Evolutionary conservation across 2,329 filamentous ascomycete genomes (phyloP).

Genomic region (Trichoderma koningiopsis): DNA sequence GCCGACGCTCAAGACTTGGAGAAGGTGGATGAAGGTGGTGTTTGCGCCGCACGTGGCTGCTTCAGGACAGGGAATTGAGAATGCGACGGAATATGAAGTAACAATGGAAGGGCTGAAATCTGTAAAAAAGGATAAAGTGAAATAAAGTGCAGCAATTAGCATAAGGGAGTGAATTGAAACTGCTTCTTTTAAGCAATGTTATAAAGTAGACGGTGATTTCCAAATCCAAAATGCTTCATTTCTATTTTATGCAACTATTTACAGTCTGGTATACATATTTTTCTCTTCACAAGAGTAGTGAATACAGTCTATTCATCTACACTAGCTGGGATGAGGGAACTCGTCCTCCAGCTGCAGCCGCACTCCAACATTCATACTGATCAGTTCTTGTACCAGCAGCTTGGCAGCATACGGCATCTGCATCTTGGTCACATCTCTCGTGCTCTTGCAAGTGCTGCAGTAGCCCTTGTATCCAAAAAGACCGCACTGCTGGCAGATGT

Average conservation of each 20-base stretch:
- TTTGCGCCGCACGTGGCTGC: slow-evolving; percentile 76
- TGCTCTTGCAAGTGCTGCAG: slow-evolving; percentile 90
- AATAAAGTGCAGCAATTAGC: not conserved
- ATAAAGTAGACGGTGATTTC: not conserved
- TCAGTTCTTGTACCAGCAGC: slow-evolving; percentile 89
- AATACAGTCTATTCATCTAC: too few species aligned
- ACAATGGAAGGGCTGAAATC: slow-evolving; percentile 62
- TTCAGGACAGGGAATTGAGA: slow-evolving; percentile 50
- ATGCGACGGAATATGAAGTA: slow-evolving; percentile 74
- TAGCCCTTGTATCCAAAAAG: slow-evolving; percentile 95
- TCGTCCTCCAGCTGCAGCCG: slow-evolving; percentile 89
- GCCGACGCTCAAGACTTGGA: slow-evolving; percentile 61
- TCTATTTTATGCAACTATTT: slow-evolving; percentile 2
- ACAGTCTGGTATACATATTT: not conserved
- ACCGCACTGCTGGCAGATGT: slow-evolving; percentile 91
- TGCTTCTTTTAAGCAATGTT: not conserved
- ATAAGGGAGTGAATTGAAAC: not conserved
- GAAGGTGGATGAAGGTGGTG: slow-evolving; percentile 82
- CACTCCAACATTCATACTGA: slow-evolving; percentile 99
- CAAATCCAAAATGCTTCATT: not conserved
- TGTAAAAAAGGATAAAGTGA: slow-evolving; percentile 26
- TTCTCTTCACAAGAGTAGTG: not conserved
- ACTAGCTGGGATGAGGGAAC: slow-evolving; percentile 68
- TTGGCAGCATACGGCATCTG: slow-evolving; percentile 98
- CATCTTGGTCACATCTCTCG: slow-evolving; percentile 84